Evolutionary conservation across 768 basidiomycete genomes (phyloP).

Genomic region (Cytidiella melzeri): DNA sequence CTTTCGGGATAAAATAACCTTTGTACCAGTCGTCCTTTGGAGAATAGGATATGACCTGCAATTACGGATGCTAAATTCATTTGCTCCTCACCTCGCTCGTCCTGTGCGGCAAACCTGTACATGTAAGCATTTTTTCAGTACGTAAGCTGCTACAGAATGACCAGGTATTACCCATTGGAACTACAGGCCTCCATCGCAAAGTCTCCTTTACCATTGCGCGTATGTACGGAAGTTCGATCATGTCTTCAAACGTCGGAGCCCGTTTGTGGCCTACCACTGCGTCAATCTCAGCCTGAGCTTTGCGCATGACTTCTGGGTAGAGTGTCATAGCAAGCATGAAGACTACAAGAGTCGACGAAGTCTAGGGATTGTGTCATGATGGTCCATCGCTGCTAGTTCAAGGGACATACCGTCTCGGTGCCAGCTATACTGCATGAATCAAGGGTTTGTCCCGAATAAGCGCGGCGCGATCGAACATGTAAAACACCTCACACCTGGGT

Average conservation of each 20-base stretch:
- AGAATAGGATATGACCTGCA: slow-evolving; percentile 18
- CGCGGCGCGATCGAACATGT: slow-evolving; percentile 21
- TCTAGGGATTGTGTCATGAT: slow-evolving; percentile 25
- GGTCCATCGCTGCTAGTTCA: background rate
- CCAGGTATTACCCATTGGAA: slow-evolving; percentile 50
- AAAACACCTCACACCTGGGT: background rate
- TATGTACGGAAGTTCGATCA: slow-evolving; percentile 46
- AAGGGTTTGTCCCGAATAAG: background rate
- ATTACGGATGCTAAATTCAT: background rate
- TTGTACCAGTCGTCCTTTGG: slow-evolving; percentile 48
- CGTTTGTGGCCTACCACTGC: slow-evolving; percentile 44
- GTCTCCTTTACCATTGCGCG: slow-evolving; percentile 48
- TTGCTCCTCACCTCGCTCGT: background rate
- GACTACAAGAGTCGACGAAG: slow-evolving; percentile 42
- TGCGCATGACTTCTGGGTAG: slow-evolving; percentile 45
- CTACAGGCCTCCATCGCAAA: slow-evolving; percentile 46
- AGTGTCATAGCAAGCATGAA: slow-evolving; percentile 63
- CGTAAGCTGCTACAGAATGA: background rate
- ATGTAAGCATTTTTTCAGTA: background rate
- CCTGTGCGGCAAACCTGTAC: background rate
- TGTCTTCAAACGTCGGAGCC: slow-evolving; percentile 52
- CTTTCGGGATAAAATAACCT: slow-evolving; percentile 54
- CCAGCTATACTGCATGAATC: slow-evolving; percentile 30
- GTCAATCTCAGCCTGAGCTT: slow-evolving; percentile 63
- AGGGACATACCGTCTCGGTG: slow-evolving; percentile 45